These are phyloP conservation scores for Monosporascus sp. DNA, from an alignment of 2,329 filamentous ascomycete species.

Conservation along the genomic window DNA sequence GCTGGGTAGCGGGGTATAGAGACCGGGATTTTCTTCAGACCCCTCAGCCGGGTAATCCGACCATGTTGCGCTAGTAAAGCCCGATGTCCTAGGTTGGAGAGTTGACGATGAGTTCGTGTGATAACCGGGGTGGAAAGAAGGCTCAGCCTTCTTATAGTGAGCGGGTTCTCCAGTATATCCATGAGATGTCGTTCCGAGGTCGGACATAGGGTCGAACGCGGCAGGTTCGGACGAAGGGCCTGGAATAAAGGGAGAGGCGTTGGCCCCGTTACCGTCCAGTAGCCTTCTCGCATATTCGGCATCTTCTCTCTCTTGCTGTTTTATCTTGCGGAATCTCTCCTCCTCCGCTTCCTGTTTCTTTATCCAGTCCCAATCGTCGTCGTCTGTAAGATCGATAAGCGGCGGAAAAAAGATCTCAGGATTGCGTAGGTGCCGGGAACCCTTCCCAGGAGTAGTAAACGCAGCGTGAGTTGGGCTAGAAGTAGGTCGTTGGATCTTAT, in stretches of 20 bases:
- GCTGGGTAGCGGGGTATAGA: neutral
- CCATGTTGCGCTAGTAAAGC: neutral
- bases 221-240: neutral
- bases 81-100: neutral
- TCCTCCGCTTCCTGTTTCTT: constrained; percentile 28
- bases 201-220: constrained; percentile 10
- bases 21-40: neutral
- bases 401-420: constrained; percentile 10
- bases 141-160: neutral
- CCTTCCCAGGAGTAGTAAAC: constrained; percentile 3
- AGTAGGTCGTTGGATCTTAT: constrained; percentile 30
- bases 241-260: constrained; percentile 1
- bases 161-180: neutral
- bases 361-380: constrained; percentile 18
- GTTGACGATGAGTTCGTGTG: neutral
- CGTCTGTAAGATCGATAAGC: constrained; percentile 37
- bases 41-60: neutral
- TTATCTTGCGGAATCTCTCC: constrained; percentile 30
- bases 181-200: neutral
- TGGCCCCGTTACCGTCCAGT: constrained; percentile 4
- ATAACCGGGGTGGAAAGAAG: neutral
- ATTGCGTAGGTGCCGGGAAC: neutral
- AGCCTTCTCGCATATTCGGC: constrained; percentile 16
- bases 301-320: constrained; percentile 29
- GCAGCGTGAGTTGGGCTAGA: constrained; percentile 9